Evolutionary conservation across 345 rosid species (phyloP).

Genomic region (Sisymbrium irio): DNA sequence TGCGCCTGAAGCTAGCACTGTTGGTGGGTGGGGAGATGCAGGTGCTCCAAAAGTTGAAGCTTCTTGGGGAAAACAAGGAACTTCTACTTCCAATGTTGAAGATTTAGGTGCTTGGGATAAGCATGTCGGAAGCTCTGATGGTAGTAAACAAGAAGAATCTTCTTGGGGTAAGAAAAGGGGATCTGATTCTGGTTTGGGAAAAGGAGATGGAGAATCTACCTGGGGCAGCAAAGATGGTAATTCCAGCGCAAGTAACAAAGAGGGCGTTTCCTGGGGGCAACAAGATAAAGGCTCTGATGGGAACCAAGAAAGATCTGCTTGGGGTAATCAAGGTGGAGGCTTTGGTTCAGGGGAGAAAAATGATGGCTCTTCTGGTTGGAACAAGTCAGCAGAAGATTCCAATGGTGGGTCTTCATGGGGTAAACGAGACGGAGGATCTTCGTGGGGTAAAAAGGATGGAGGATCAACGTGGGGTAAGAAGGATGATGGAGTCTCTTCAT

Average conservation of each 20-base stretch:
- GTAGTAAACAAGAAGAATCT: conserved; percentile 22
- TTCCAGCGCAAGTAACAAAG: conserved; percentile 36
- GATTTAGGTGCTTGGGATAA: conserved; percentile 39
- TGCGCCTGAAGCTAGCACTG: conserved; percentile 37
- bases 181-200: conserved; percentile 29
- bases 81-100: conserved; percentile 33
- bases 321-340: conserved; percentile 29
- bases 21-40: conserved; percentile 50
- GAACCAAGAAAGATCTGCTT: conserved; percentile 17
- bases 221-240: conserved; percentile 36
- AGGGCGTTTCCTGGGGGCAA: conserved; percentile 38
- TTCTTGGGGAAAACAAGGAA: conserved; percentile 43
- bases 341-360: conserved; percentile 22
- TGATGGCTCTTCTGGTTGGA: conserved; percentile 33
- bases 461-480: neutral
- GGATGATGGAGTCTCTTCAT: neutral
- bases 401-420: conserved; percentile 34
- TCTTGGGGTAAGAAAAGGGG: conserved; percentile 28
- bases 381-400: conserved; percentile 21
- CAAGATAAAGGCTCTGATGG: conserved; percentile 20
- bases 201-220: conserved; percentile 26
- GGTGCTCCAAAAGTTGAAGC: conserved; percentile 37
- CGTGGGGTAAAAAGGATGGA: conserved; percentile 16
- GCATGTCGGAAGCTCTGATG: conserved; percentile 21
- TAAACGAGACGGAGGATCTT: neutral